These are phyloP conservation scores for Salix arbutifolia DNA, from an alignment of 345 rosid species.

Conservation along the genomic window DNA sequence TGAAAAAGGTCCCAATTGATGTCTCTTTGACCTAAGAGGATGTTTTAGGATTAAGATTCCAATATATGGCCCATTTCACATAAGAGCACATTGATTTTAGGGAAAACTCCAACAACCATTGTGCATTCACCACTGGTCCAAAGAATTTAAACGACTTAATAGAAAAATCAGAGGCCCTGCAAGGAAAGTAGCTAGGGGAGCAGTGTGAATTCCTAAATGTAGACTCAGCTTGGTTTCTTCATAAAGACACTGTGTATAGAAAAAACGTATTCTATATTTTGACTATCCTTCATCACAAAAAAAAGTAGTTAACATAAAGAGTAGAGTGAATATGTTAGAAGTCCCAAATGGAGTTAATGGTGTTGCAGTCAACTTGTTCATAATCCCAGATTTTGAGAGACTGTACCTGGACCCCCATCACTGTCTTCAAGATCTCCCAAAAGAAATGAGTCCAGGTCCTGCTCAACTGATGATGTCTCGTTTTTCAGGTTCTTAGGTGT, in stretches of 20 bases:
- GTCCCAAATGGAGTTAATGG: background rate
- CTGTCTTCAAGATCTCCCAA: slow-evolving; percentile 88
- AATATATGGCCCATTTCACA: background rate
- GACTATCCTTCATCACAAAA: background rate
- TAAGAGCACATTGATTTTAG: background rate
- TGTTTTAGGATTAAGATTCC: background rate
- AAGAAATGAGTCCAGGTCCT: slow-evolving; percentile 83
- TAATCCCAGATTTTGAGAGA: background rate
- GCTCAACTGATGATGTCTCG: slow-evolving; percentile 58
- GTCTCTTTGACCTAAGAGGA: background rate
- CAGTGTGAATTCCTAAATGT: background rate
- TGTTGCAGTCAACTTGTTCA: background rate
- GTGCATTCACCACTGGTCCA: background rate
- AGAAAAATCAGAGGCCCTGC: background rate
- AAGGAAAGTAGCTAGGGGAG: background rate
- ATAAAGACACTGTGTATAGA: background rate
- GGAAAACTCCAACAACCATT: background rate
- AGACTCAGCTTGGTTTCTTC: background rate
- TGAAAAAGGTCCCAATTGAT: background rate
- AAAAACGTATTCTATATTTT: background rate
- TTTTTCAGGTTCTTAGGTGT: slow-evolving; percentile 40
- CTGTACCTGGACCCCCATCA: slow-evolving; percentile 71
- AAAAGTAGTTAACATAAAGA: background rate
- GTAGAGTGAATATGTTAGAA: background rate
- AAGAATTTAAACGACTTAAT: background rate